phyloP scores from a whole-genome alignment of 345 rosid species.

The Stellera chamaejasme region DNA sequence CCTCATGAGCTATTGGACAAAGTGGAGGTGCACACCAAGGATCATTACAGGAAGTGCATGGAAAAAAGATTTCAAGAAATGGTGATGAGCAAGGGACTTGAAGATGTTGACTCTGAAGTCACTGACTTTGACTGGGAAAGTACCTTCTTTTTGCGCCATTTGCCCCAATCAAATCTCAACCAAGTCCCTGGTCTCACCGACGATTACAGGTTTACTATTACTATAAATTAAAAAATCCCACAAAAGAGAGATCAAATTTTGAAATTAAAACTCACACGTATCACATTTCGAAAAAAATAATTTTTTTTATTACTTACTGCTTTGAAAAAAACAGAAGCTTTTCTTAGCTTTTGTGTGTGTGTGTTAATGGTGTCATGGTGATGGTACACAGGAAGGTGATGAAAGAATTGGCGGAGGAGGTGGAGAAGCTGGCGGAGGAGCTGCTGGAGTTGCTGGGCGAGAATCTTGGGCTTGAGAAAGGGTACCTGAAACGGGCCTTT shows the following conservation, averaged over 20 bases:
- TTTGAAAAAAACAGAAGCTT: too few species aligned
- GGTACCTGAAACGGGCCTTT: slow-evolving; percentile 63
- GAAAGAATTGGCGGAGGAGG: slow-evolving; percentile 44
- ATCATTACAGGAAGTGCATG: slow-evolving; percentile 56
- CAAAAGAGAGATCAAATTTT: neutral
- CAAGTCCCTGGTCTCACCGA: slow-evolving; percentile 51
- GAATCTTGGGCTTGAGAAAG: slow-evolving; percentile 76
- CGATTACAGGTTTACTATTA: slow-evolving; percentile 31
- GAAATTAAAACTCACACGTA: neutral
- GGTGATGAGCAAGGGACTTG: slow-evolving; percentile 49
- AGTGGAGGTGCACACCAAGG: slow-evolving; percentile 61
- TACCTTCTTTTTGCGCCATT: slow-evolving; percentile 61
- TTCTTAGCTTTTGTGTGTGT: neutral
- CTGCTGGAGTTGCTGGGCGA: slow-evolving; percentile 56
- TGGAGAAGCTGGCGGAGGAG: slow-evolving; percentile 62
- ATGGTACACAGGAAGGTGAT: slow-evolving; percentile 33
- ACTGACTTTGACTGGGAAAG: slow-evolving; percentile 75
- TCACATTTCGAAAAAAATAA: neutral
- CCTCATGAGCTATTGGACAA: slow-evolving; percentile 55
- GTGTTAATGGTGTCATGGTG: neutral
- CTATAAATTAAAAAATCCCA: neutral
- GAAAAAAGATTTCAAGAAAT: slow-evolving; percentile 63
- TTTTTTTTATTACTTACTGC: too few species aligned
- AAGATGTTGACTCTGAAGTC: slow-evolving; percentile 41
- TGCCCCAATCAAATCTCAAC: slow-evolving; percentile 48